Evolutionary conservation across 441 rosid species (phyloP).

Genomic region (Isatis lusitanica): DNA sequence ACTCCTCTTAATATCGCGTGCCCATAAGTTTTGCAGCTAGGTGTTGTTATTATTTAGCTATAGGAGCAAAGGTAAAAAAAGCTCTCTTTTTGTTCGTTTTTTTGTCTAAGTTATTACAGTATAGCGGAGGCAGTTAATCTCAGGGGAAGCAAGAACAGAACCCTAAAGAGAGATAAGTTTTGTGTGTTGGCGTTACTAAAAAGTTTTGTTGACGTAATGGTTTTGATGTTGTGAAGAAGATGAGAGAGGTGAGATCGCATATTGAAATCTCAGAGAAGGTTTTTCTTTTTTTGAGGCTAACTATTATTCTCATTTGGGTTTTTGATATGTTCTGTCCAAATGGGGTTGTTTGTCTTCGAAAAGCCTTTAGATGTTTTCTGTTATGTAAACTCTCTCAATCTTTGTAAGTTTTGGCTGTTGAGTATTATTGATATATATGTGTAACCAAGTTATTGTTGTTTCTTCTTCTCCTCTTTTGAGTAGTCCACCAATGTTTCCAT

Average conservation of each 20-base stretch:
- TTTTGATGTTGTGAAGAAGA: conserved; percentile 26
- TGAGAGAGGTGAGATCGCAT: conserved; percentile 4
- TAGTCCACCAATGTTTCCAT: neutral
- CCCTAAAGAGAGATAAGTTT: conserved; percentile 30
- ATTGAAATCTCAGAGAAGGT: neutral
- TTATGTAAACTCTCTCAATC: conserved; percentile 15
- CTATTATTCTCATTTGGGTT: neutral
- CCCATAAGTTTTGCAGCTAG: conserved; percentile 88
- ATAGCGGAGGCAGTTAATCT: conserved; percentile 17
- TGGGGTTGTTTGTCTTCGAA: neutral
- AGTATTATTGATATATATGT: conserved; percentile 20
- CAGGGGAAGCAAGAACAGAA: conserved; percentile 25
- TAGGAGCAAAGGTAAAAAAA: conserved; percentile 23
- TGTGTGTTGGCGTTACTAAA: conserved; percentile 35
- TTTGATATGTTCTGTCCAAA: neutral
- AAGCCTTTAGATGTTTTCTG: neutral
- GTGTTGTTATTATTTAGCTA: conserved; percentile 29
- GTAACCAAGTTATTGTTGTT: conserved; percentile 3
- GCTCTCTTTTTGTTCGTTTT: conserved; percentile 1
- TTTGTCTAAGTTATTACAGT: conserved; percentile 23
- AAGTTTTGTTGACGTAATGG: conserved; percentile 30
- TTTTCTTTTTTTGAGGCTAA: neutral
- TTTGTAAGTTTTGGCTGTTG: conserved; percentile 40
- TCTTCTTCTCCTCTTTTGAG: neutral
- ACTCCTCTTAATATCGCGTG: conserved; percentile 65